A percentile compares a stretch with the other conserved stretches of the same genome.
Evolutionary conservation across 208 protist species (phyloP).

Genomic region (Endotrypanum monterogeii): DNA sequence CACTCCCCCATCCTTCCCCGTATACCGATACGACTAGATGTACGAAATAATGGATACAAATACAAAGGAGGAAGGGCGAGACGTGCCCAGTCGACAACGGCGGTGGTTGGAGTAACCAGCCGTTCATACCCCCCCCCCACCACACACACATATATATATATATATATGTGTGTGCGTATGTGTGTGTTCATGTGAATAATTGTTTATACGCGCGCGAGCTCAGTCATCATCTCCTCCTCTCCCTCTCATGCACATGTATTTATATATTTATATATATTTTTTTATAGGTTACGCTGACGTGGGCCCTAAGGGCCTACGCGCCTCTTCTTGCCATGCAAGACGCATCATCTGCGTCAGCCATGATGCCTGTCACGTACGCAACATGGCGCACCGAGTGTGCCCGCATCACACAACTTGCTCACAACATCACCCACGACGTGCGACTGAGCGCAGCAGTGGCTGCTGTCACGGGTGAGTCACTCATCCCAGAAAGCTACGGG

Average conservation of each 20-base stretch:
- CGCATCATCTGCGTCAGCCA: slow-evolving; percentile 1
- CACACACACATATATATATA: background rate
- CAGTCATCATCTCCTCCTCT: background rate
- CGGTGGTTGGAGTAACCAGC: no score
- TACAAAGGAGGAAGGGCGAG: background rate
- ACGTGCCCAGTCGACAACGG: no score
- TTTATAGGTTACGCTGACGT: no score
- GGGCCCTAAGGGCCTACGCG: background rate
- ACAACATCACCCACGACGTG: slow-evolving; percentile 3
- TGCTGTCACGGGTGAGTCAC: slow-evolving; percentile 4
- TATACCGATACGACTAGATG: background rate
- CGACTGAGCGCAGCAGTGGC: background rate
- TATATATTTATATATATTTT: background rate
- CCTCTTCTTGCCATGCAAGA: background rate
- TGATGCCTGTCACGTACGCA: slow-evolving; percentile 8
- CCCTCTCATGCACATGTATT: background rate
- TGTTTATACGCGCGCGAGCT: background rate
- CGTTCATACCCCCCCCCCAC: no score
- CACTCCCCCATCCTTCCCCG: background rate
- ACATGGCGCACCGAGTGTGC: slow-evolving; percentile 19
- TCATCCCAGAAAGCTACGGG: background rate
- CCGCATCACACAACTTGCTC: slow-evolving; percentile 11
- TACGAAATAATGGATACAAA: background rate
- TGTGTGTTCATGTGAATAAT: no score
- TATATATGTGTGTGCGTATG: no score